Evolutionary conservation across 441 rosid species (phyloP), one percentile per base, ranked within the genome.

Genomic region (Populus trichocarpa): DNA sequence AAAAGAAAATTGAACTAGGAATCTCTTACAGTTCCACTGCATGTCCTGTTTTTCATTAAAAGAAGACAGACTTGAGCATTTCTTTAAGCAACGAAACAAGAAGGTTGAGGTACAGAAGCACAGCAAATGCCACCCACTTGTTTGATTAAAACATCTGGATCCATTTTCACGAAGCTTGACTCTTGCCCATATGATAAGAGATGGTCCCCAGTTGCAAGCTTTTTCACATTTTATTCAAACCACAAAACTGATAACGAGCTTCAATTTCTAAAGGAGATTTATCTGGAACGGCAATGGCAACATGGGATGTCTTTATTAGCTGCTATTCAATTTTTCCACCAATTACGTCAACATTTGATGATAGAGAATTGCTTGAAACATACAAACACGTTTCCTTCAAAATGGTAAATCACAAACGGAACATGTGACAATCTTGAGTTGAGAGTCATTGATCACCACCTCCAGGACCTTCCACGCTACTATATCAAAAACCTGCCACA

Each of bases 1-100:
- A 16, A 30, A 74, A 53, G 10, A 53, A n/a, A 63, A 18, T 5
- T 4, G 42, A 26, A 35, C 25, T 36, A 81, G 70, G 81, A 79
- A 74, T 80, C 69, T 68, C 38, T 22, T 32, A 11, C 57, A 2
- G 30, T 59, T 63, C 46, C 75, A 33, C 8, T 35, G 36, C 18
- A 14, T 46, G 57, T 46, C 12, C 57, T 46, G 57, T 46, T 46
- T 36, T 70, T 8, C 40, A 8, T 33, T 30, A 30, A 8, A 20
- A 18, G 22, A 9, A 46, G 25, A 40, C 8, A 40, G 26, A 14
- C 38, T 71, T 40, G 36, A 42, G 66, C 42, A 63, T 78, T 68
- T 18, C 26, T 69, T 23, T 35, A 20, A 8, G 28, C 33, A 18
- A n/a, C 50, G 3, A 59, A 22, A n/a, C 32, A 59, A 40, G 57